Percentiles rank a stretch among this genome's conserved stretches.
These are phyloP conservation scores for Naganishia sp. DNA, from an alignment of 1,284 basidiomycete species.

Conservation along the genomic window DNA sequence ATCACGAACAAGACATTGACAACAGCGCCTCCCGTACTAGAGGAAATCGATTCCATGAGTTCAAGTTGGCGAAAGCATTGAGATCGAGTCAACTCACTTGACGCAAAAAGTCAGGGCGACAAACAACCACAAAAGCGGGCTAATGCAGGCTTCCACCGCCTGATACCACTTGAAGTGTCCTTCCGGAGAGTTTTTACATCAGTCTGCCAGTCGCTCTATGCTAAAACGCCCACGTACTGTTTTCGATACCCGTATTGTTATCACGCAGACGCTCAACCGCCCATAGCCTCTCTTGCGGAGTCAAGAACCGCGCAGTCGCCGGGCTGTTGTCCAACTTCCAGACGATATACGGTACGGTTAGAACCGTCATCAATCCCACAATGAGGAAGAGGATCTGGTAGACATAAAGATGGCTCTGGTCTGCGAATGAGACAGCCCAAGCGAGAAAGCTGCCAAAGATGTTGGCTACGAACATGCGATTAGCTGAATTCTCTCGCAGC, in stretches of 20 bases:
- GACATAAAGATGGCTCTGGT: constrained; percentile 35
- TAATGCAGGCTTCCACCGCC: constrained; percentile 42
- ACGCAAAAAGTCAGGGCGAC: constrained; percentile 41
- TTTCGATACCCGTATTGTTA: constrained; percentile 48
- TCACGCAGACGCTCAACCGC: constrained; percentile 51
- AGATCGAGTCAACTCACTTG: constrained; percentile 29
- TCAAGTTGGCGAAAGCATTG: not conserved
- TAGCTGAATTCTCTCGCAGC: not conserved
- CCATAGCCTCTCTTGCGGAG: constrained; percentile 43
- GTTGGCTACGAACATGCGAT: constrained; percentile 25
- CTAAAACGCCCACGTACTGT: constrained; percentile 23
- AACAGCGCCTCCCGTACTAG: constrained; percentile 10
- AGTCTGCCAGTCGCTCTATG: not conserved
- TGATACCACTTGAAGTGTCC: constrained; percentile 48
- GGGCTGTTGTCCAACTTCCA: constrained; percentile 46
- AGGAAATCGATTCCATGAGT: not conserved
- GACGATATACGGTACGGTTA: constrained; percentile 46
- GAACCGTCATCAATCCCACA: constrained; percentile 49
- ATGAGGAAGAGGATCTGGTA: constrained; percentile 51
- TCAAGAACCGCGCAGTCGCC: constrained; percentile 46
- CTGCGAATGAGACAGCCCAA: constrained; percentile 39
- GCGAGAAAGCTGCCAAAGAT: constrained; percentile 44
- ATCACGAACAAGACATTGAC: constrained; percentile 7
- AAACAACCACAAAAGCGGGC: constrained; percentile 43
- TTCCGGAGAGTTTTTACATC: not conserved